Conservation (phyloP, 192 early-diverging fungal genomes). For the Funneliformis geosporum region DNA sequence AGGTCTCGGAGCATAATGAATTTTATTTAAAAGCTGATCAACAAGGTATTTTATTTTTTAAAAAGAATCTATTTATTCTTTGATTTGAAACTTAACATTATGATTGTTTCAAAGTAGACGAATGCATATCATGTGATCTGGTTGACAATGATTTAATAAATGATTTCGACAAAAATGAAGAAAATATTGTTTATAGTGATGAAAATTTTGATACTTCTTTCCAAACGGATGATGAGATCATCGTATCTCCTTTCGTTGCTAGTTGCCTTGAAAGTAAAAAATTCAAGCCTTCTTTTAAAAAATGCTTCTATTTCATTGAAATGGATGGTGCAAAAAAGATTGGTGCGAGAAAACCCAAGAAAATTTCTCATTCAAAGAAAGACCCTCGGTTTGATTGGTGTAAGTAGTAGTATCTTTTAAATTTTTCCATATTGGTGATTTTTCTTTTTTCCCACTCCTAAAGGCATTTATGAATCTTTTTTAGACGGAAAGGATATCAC, state of each 20-base stretch:
- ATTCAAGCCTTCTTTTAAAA: background rate
- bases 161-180: background rate
- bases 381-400: background rate
- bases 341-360: background rate
- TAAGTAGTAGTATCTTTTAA: background rate
- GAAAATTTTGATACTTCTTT: background rate
- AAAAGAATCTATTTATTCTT: background rate
- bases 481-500: too few species aligned
- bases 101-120: background rate
- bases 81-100: background rate
- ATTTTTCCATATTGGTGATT: too few species aligned
- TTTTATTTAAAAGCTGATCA: background rate
- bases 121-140: background rate
- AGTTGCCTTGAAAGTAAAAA: background rate
- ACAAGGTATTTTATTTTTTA: background rate
- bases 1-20: background rate
- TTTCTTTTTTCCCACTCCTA: too few species aligned
- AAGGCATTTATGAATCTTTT: too few species aligned
- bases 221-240: background rate
- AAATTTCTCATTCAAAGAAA: background rate
- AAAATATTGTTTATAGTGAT: background rate
- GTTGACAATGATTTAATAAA: background rate
- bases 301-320: background rate
- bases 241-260: background rate
- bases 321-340: background rate